Evolutionary conservation across 331 rosid species (phyloP).

Genomic region (Quercus lobata): DNA sequence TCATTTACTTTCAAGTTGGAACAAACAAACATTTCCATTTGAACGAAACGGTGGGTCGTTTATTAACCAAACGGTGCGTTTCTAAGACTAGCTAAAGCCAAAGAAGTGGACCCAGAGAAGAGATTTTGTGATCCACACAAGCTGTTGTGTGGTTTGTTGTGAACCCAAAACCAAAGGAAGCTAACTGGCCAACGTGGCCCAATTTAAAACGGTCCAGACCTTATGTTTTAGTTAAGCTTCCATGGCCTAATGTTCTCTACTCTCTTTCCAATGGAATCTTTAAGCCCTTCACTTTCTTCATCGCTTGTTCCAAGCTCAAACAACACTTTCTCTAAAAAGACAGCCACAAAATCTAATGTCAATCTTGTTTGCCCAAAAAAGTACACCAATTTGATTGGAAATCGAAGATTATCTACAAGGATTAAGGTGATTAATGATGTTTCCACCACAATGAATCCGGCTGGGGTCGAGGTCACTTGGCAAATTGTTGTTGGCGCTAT

Average conservation of each 20-base stretch:
- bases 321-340: slow-evolving; percentile 12
- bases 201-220: neutral
- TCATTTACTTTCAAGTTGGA: too few relatives aligned
- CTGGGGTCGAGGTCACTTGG: slow-evolving; percentile 57
- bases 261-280: slow-evolving; percentile 42
- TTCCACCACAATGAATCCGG: slow-evolving; percentile 36
- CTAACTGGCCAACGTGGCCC: slow-evolving; percentile 40
- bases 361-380: slow-evolving; percentile 4
- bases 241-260: neutral
- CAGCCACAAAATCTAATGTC: neutral
- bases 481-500: slow-evolving; percentile 64
- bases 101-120: too few relatives aligned
- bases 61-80: too few relatives aligned
- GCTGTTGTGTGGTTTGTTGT: slow-evolving; percentile 13
- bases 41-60: too few relatives aligned
- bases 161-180: neutral
- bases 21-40: too few relatives aligned
- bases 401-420: slow-evolving; percentile 18
- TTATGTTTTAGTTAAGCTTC: neutral
- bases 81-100: too few relatives aligned
- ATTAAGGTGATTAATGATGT: slow-evolving; percentile 40
- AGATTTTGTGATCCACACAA: neutral
- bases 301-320: slow-evolving; percentile 24
- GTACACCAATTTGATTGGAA: slow-evolving; percentile 12
- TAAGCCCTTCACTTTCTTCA: slow-evolving; percentile 8